Base-by-base conservation (phyloP, 2,329 filamentous ascomycete species). In the Beauveria rudraprayagi region DNA sequence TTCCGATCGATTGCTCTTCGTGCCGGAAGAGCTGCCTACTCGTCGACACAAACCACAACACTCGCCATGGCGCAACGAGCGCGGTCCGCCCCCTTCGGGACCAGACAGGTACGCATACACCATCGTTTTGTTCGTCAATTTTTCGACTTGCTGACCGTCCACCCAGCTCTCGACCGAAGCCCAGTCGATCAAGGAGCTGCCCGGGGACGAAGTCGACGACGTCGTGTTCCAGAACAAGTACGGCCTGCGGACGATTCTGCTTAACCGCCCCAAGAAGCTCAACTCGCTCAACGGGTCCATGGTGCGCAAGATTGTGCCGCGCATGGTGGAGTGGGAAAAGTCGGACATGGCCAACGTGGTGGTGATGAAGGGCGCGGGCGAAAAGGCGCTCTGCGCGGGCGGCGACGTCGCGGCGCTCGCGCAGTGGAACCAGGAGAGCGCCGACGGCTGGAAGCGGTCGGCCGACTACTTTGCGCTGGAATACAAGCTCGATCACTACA, bases 201-300 rank as follows among this genome's bases (percentile, higher is more conserved):
- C 82, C 26, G 83, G 77, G 62, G 91, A 97, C 75, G 87, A 92
- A 58, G 80, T 87, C 64, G 87, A 96, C 72, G 94, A 99, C 83
- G 94, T 99, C 67, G 80, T 96, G 63, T 99, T 99, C 82, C 86
- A 86, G 75, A 91, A 86, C 71, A 82, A 89, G 68, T 96, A 94
- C 75, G 94, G 94, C 65, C 83, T 97, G 56, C 90, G 94, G 65
- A 92, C 89, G 67, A 87, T 99, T 70, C 89, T 96, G 77, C 89
- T 99, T 67, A 99, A 99, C 79, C 87, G 94, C 62, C 94, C 93
- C 6, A 82, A 84, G 71, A 96, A 97, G 78, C 83, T 92, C 73
- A 97, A 99, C 77, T 89, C 93, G 28, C 85, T 99, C 67, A 92
- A 95, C 74, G 90, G 82, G 57, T 97, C 92, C 62, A 99, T 99